Evolutionary conservation across 1,284 basidiomycete species (phyloP).

Genomic region (Hemileia vastatrix): DNA sequence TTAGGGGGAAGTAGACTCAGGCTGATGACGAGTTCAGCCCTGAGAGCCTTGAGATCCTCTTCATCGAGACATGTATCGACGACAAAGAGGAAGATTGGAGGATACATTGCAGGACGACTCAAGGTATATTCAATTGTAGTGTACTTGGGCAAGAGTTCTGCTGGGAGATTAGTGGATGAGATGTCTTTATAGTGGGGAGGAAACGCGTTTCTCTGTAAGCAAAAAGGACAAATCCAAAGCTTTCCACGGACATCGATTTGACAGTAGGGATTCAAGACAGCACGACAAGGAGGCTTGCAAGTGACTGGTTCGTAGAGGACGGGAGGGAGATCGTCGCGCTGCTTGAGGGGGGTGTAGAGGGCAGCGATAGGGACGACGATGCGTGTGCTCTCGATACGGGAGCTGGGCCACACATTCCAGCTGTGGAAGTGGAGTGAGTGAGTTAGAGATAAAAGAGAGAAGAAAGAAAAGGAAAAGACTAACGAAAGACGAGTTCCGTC

Average conservation of each 20-base stretch:
- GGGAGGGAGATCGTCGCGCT: conserved; percentile 86
- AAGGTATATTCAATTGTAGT: conserved; percentile 99
- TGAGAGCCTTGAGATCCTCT: conserved; percentile 78
- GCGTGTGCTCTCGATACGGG: conserved; percentile 90
- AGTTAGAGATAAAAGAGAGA: background rate
- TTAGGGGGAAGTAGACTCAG: conserved; percentile 84
- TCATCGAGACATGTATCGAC: conserved; percentile 96
- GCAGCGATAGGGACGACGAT: conserved; percentile 97
- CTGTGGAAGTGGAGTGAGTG: conserved; percentile 46
- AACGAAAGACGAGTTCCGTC: conserved; percentile 39
- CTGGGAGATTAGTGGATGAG: conserved; percentile 88
- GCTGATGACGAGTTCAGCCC: conserved; percentile 85
- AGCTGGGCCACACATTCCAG: conserved; percentile 98
- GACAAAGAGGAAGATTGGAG: conserved; percentile 92
- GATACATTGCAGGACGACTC: conserved; percentile 76
- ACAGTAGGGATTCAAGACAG: conserved; percentile 95
- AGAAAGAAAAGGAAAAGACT: background rate
- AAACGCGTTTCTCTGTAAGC: conserved; percentile 89
- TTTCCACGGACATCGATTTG: conserved; percentile 98
- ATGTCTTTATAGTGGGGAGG: conserved; percentile 99
- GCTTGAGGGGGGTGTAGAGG: conserved; percentile 93
- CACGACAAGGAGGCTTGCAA: conserved; percentile 94
- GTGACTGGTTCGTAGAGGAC: conserved; percentile 97
- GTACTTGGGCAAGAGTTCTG: conserved; percentile 93
- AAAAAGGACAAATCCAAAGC: conserved; percentile 99